These are phyloP conservation scores for Punica granatum DNA, from an alignment of 345 rosid species.

Conservation along the genomic window DNA sequence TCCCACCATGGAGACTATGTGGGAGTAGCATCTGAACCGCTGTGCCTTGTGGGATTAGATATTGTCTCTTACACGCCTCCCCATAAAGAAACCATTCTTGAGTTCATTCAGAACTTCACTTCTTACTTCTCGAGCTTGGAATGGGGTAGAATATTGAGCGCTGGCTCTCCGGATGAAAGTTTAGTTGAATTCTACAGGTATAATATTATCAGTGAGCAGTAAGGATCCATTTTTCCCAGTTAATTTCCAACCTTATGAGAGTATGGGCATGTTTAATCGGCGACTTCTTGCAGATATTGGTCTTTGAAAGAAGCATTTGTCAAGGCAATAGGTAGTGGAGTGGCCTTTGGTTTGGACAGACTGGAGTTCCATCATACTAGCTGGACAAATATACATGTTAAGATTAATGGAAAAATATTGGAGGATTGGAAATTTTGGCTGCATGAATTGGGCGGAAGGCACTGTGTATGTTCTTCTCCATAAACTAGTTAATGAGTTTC, in stretches of 20 bases:
- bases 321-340: slow-evolving; percentile 58
- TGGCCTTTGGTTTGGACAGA: slow-evolving; percentile 34
- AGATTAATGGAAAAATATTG: slow-evolving; percentile 27
- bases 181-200: slow-evolving; percentile 57
- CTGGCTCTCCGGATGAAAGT: slow-evolving; percentile 29
- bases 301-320: slow-evolving; percentile 71
- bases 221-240: neutral
- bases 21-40: slow-evolving; percentile 66
- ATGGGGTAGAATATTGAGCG: slow-evolving; percentile 40
- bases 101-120: slow-evolving; percentile 39
- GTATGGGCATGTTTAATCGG: neutral
- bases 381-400: slow-evolving; percentile 40
- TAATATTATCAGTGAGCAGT: neutral
- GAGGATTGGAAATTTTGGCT: slow-evolving; percentile 54
- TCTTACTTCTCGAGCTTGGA: slow-evolving; percentile 52
- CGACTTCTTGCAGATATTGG: slow-evolving; percentile 47
- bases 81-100: slow-evolving; percentile 28
- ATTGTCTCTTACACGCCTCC: slow-evolving; percentile 36
- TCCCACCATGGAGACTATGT: slow-evolving; percentile 74
- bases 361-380: slow-evolving; percentile 51
- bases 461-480: slow-evolving; percentile 30
- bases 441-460: slow-evolving; percentile 28
- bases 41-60: slow-evolving; percentile 64
- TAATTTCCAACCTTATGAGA: neutral
- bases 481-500: neutral